These are phyloP conservation scores for Termitomyces sp. DNA, from an alignment of 768 basidiomycete species.

Conservation along the genomic window DNA sequence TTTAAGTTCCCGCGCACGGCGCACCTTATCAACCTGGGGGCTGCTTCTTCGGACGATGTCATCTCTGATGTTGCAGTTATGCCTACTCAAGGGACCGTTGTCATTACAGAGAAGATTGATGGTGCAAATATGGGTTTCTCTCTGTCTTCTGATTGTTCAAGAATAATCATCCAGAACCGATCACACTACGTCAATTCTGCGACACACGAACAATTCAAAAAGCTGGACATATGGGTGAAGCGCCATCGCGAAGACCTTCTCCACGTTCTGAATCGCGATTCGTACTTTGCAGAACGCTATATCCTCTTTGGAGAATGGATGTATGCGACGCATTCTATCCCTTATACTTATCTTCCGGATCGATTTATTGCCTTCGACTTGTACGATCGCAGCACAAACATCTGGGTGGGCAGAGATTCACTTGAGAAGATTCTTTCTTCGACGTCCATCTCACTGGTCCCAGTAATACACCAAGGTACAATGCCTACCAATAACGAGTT, in stretches of 20 bases:
- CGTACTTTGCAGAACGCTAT: constrained; percentile 52
- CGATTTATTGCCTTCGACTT: constrained; percentile 58
- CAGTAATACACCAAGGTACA: constrained; percentile 37
- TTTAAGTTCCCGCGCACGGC: constrained; percentile 61
- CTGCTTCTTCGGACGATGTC: constrained; percentile 53
- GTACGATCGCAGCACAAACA: constrained; percentile 45
- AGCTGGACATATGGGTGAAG: constrained; percentile 53
- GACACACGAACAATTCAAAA: constrained; percentile 60
- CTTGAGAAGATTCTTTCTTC: constrained; percentile 29
- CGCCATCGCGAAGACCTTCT: constrained; percentile 40
- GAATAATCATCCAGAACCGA: constrained; percentile 56
- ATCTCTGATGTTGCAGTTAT: constrained; percentile 22
- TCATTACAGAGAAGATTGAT: constrained; percentile 64
- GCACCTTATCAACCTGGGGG: constrained; percentile 56
- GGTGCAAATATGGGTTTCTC: constrained; percentile 69
- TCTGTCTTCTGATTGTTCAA: constrained; percentile 40
- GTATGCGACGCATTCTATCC: constrained; percentile 56
- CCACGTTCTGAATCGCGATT: constrained; percentile 41
- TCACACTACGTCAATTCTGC: constrained; percentile 54
- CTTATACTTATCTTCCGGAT: constrained; percentile 51
- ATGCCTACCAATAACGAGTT: constrained; percentile 39
- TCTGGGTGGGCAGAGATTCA: constrained; percentile 34
- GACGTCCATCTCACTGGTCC: constrained; percentile 40
- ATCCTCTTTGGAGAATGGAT: constrained; percentile 66
- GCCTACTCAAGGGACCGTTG: constrained; percentile 26